These are phyloP conservation scores for Mortierella sp. DNA, from an alignment of 371 early-diverging fungal genomes.

Conservation along the genomic window DNA sequence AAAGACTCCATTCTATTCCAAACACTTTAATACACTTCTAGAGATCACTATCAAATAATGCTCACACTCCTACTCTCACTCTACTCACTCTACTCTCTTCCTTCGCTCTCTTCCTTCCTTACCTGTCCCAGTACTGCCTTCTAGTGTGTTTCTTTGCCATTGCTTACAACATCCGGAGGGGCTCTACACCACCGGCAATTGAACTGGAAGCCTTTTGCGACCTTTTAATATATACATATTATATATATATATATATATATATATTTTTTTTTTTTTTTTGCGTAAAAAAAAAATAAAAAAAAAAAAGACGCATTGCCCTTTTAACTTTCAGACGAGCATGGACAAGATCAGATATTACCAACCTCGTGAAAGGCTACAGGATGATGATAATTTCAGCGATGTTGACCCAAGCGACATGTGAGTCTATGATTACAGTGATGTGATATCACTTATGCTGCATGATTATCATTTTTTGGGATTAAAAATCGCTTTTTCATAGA, in stretches of 20 bases:
- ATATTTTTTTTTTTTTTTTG: neutral
- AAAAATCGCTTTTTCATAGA: constrained; percentile 7
- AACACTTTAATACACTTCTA: too few relatives aligned
- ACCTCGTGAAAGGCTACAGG: constrained; percentile 3
- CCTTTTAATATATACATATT: neutral
- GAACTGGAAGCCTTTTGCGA: neutral
- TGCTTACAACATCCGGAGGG: neutral
- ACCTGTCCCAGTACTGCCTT: neutral
- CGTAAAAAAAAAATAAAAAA: neutral
- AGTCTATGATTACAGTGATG: neutral
- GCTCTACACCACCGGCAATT: too few relatives aligned
- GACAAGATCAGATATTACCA: constrained; percentile 23
- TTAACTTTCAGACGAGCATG: neutral
- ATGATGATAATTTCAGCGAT: constrained; percentile 13
- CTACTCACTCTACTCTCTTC: neutral
- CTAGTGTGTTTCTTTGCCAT: neutral
- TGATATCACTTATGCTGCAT: neutral
- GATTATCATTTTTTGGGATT: neutral
- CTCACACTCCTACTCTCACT: too few relatives aligned
- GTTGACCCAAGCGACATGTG: constrained; percentile 28
- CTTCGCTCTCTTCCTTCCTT: neutral
- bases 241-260: too few relatives aligned
- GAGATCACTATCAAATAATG: too few relatives aligned
- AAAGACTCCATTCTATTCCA: too few relatives aligned
- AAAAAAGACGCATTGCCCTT: neutral